phyloP scores from a whole-genome alignment of 192 early-diverging fungal genomes.

The Phycomyces nitens region DNA sequence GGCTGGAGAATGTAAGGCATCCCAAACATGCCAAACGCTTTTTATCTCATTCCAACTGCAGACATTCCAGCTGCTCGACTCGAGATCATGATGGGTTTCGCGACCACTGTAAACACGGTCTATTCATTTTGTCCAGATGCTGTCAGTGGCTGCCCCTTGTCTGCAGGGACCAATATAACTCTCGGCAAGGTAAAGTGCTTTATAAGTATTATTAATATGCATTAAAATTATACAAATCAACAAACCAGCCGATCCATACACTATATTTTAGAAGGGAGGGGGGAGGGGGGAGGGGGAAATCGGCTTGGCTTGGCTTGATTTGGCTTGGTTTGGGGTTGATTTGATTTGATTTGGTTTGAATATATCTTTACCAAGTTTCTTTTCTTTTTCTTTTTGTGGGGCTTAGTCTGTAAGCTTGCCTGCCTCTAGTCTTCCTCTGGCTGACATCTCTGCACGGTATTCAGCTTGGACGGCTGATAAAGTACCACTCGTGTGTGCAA shows the following conservation, averaged over 20 bases:
- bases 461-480: slow-evolving; percentile 2
- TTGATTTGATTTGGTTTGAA: too few species aligned
- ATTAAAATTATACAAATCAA: too few species aligned
- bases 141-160: neutral
- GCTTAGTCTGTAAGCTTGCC: slow-evolving; percentile 10
- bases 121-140: neutral
- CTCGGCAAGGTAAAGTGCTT: neutral
- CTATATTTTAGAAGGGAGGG: too few species aligned
- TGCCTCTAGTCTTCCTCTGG: slow-evolving; percentile 18
- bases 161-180: neutral
- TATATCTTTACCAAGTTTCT: too few species aligned
- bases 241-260: too few species aligned
- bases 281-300: too few species aligned
- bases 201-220: too few species aligned
- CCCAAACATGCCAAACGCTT: too few species aligned
- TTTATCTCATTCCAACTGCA: neutral
- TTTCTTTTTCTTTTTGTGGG: neutral
- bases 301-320: too few species aligned
- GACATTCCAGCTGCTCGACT: neutral
- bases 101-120: neutral
- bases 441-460: slow-evolving; percentile 23
- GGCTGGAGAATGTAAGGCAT: slow-evolving; percentile 12
- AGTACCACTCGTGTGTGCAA: slow-evolving; percentile 12
- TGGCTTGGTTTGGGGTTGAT: too few species aligned
- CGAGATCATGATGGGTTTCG: neutral